Conservation (phyloP, 352 stramenopile species). For the Phytophthora idaei region DNA sequence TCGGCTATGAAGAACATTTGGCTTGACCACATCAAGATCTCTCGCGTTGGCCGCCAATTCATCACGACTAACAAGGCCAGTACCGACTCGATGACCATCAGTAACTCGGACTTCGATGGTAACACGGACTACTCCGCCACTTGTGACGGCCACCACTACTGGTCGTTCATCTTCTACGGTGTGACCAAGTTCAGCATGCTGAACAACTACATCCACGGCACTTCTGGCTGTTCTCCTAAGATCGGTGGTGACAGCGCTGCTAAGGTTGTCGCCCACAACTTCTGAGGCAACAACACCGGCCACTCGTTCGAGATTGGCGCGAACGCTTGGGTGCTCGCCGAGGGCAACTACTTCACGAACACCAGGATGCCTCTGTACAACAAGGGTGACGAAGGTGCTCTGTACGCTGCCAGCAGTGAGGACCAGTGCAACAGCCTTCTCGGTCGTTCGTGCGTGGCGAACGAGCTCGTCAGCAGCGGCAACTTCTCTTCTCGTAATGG, state of each 20-base stretch:
- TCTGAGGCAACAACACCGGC: background rate
- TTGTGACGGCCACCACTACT: background rate
- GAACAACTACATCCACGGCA: background rate
- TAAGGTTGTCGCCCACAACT: background rate
- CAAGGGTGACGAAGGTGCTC: background rate
- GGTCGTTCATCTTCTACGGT: background rate
- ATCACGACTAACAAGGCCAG: too few relatives aligned
- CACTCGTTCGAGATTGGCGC: background rate
- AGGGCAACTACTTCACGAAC: background rate
- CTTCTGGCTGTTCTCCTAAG: background rate
- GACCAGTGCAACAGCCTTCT: background rate
- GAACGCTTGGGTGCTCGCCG: background rate
- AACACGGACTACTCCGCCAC: background rate
- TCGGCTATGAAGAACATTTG: conserved; percentile 12
- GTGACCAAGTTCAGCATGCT: conserved; percentile 16
- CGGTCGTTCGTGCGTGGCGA: background rate
- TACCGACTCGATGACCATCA: background rate
- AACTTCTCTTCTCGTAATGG: background rate
- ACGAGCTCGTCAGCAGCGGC: background rate
- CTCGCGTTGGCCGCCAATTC: too few relatives aligned
- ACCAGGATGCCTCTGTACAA: background rate
- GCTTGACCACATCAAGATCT: too few relatives aligned
- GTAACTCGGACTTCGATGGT: background rate
- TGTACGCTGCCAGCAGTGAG: background rate
- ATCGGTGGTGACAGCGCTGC: background rate